Evolutionary conservation across 768 basidiomycete species (phyloP).

Genomic region (Hypsizygus marmoreus): DNA sequence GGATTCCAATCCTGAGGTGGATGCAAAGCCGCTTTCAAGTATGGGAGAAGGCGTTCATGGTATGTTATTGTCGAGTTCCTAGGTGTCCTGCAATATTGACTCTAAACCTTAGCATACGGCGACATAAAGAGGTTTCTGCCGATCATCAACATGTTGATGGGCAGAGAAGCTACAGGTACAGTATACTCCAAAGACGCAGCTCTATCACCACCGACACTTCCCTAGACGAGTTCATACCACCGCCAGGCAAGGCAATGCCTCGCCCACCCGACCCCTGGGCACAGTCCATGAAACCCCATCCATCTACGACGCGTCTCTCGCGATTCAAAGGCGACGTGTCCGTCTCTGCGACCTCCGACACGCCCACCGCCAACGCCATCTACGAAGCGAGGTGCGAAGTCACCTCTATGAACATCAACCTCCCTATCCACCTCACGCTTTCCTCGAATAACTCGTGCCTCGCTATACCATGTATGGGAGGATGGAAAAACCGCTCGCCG

Average conservation of each 20-base stretch:
- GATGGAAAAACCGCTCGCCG: constrained; percentile 37
- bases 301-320: constrained; percentile 31
- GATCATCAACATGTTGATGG: not conserved
- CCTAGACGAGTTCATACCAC: too few relatives aligned
- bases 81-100: not conserved
- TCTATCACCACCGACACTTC: too few relatives aligned
- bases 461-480: constrained; percentile 23
- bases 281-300: constrained; percentile 21
- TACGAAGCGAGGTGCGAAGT: constrained; percentile 39
- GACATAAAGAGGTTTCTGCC: not conserved
- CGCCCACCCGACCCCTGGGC: not conserved
- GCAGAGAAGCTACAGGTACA: too few relatives aligned
- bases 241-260: not conserved
- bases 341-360: constrained; percentile 15
- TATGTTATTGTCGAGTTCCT: not conserved
- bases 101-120: too few relatives aligned
- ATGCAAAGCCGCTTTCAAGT: not conserved
- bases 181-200: too few relatives aligned
- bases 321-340: constrained; percentile 32
- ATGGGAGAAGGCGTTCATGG: constrained; percentile 1
- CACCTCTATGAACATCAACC: constrained; percentile 14
- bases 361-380: constrained; percentile 27
- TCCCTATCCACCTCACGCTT: constrained; percentile 19
- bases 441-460: constrained; percentile 26
- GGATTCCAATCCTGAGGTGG: constrained; percentile 4